A percentile compares a stretch with the other conserved stretches of the same genome.
Conservation (phyloP, 2,329 filamentous ascomycete genomes). For the Lizonia empirigonia region DNA sequence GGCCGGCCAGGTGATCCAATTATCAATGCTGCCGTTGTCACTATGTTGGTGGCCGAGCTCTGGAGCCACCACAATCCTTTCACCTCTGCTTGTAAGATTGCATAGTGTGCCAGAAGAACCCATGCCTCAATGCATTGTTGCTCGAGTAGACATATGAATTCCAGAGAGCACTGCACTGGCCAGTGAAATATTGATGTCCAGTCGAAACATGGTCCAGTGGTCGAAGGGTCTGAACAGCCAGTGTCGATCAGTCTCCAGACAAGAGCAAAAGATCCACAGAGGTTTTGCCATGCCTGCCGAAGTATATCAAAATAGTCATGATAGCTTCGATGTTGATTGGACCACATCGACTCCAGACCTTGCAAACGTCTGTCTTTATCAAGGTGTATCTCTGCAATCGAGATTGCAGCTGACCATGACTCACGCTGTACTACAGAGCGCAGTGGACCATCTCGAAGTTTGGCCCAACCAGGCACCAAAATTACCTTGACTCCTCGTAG, state of each 20-base stretch:
- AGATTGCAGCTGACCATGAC: conserved; percentile 31
- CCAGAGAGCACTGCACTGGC: conserved; percentile 19
- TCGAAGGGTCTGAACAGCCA: background rate
- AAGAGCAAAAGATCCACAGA: conserved; percentile 30
- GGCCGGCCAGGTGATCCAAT: conserved; percentile 35
- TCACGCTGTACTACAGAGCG: conserved; percentile 26
- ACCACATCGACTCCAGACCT: conserved; percentile 31
- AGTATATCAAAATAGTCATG: conserved; percentile 35
- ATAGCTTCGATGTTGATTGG: conserved; percentile 25
- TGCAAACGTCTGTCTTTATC: conserved; percentile 25
- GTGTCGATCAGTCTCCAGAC: conserved; percentile 27
- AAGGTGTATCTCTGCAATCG: conserved; percentile 19
- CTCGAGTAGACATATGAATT: conserved; percentile 30
- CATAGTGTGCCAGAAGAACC: conserved; percentile 38
- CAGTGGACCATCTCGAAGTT: conserved; percentile 24
- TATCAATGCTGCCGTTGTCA: conserved; percentile 30
- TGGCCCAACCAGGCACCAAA: conserved; percentile 31
- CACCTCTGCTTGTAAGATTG: conserved; percentile 26
- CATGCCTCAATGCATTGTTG: conserved; percentile 31
- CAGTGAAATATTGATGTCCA: conserved; percentile 31
- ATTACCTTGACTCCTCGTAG: conserved; percentile 34
- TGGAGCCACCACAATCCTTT: conserved; percentile 31
- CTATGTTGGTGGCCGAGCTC: conserved; percentile 22
- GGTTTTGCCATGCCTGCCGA: conserved; percentile 16
- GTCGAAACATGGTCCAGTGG: conserved; percentile 17